Conservation (phyloP, 2,329 filamentous ascomycete genomes). For the Aspergillus pseudotamarii region DNA sequence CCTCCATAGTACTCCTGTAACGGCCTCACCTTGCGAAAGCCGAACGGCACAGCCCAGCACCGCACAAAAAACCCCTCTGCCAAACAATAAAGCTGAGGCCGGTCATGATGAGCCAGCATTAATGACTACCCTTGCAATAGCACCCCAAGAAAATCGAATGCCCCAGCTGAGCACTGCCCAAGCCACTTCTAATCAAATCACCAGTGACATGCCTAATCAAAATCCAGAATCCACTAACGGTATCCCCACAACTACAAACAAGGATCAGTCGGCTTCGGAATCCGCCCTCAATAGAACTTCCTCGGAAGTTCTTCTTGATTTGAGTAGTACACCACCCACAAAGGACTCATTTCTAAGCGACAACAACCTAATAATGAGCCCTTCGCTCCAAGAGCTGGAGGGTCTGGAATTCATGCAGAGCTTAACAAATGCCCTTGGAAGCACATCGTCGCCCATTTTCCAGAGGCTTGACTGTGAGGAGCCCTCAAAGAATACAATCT, state of each 20-base stretch:
- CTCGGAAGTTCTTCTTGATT: slow-evolving; percentile 24
- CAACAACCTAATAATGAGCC: slow-evolving; percentile 13
- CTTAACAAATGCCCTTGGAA: neutral
- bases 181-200: neutral
- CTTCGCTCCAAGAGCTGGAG: slow-evolving; percentile 23
- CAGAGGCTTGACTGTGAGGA: slow-evolving; percentile 3
- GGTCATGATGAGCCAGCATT: neutral
- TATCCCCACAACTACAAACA: neutral
- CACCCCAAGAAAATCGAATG: neutral
- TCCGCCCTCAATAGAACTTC: no score
- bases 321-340: slow-evolving; percentile 18
- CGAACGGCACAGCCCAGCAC: neutral
- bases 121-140: neutral
- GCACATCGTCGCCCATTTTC: neutral
- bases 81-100: neutral
- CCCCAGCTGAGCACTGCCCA: neutral
- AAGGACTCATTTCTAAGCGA: neutral
- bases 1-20: slow-evolving; percentile 4
- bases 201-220: neutral
- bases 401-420: slow-evolving; percentile 24
- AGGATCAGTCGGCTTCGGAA: neutral
- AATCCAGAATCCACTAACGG: neutral
- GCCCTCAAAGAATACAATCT: neutral
- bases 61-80: neutral
- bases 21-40: neutral